A percentile compares a stretch with the other conserved stretches of the same genome.
These are phyloP conservation scores for Eucalyptus victrix DNA, from an alignment of 345 rosid genomes.

Conservation along the genomic window DNA sequence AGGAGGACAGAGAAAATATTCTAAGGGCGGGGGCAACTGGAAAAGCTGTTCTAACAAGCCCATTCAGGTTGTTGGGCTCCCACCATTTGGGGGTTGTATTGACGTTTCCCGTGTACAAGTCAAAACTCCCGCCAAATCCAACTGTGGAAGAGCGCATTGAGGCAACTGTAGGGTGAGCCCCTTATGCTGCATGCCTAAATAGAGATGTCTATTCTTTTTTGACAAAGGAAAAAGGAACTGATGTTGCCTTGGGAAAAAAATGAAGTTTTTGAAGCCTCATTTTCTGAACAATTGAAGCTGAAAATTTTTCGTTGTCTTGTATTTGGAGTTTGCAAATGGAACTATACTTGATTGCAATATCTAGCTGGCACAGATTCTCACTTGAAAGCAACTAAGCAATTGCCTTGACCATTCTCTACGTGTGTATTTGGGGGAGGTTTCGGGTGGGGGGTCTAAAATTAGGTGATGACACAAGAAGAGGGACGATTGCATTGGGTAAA, in stretches of 20 bases:
- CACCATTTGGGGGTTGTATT: slow-evolving; percentile 97
- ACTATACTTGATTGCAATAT: background rate
- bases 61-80: slow-evolving; percentile 80
- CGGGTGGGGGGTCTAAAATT: background rate
- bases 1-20: slow-evolving; percentile 97
- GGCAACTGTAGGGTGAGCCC: slow-evolving; percentile 81
- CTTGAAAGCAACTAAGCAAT: background rate
- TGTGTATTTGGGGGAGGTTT: background rate
- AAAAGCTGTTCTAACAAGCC: slow-evolving; percentile 90
- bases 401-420: background rate
- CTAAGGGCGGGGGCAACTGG: slow-evolving; percentile 85
- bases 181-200: background rate
- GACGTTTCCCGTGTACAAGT: slow-evolving; percentile 96
- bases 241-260: background rate
- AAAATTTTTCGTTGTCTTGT: background rate
- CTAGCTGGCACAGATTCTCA: background rate
- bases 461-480: background rate
- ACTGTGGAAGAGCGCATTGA: slow-evolving; percentile 56
- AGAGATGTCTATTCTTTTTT: background rate
- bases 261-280: background rate
- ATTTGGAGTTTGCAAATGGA: background rate
- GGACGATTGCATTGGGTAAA: background rate
- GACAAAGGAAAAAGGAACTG: background rate
- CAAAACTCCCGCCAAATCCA: slow-evolving; percentile 60
- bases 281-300: background rate